Percentiles rank a stretch among this genome's conserved stretches.
phyloP scores from a whole-genome alignment of 805 yeast genomes.

The Saccharomyces kudriavzevii region DNA sequence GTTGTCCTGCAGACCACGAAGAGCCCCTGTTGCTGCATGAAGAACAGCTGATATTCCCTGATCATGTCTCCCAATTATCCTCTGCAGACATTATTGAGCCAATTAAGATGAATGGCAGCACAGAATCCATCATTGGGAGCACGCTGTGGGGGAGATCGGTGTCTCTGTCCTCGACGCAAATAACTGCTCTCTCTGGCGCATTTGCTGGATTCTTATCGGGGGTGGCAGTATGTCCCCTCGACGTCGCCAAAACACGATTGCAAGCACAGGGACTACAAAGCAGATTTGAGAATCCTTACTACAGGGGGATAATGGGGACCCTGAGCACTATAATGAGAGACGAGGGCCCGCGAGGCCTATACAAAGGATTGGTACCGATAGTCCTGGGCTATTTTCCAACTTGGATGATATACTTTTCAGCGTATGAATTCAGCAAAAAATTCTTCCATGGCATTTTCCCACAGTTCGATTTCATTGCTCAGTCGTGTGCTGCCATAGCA shows the following conservation, averaged over 20 bases:
- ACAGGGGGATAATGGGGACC: conserved; percentile 57
- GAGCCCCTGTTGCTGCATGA: neutral
- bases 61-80: neutral
- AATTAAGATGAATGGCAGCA: neutral
- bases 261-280: conserved; percentile 76
- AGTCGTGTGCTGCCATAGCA: conserved; percentile 59
- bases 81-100: neutral
- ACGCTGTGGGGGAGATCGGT: neutral
- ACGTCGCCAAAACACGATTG: conserved; percentile 87
- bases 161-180: conserved; percentile 34
- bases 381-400: conserved; percentile 92
- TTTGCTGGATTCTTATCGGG: conserved; percentile 88
- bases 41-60: neutral
- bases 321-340: conserved; percentile 57
- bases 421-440: conserved; percentile 71
- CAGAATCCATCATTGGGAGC: neutral
- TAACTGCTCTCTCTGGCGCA: conserved; percentile 83
- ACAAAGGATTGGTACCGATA: conserved; percentile 85
- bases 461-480: conserved; percentile 32
- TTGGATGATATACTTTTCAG: conserved; percentile 92
- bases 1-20: neutral
- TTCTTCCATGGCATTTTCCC: conserved; percentile 39
- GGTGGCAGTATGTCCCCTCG: conserved; percentile 85
- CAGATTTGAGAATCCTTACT: conserved; percentile 30
- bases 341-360: conserved; percentile 78